phyloP scores from a whole-genome alignment of 2,329 filamentous ascomycete species.

The Apiospora kogelbergensis region DNA sequence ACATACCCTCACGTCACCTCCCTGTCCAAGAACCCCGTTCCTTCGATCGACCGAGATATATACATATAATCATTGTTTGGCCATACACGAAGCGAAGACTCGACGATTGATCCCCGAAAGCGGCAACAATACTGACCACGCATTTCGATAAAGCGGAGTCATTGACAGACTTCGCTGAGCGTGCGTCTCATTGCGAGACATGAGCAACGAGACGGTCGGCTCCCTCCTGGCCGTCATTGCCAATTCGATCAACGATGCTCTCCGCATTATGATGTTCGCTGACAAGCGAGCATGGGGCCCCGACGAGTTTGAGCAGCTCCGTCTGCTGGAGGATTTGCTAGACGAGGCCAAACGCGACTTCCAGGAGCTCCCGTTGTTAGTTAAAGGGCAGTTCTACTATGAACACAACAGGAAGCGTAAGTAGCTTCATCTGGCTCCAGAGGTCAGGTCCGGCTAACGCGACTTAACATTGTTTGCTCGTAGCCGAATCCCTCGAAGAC shows the following conservation, averaged over 20 bases:
- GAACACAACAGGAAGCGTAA: slow-evolving; percentile 55
- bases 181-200: slow-evolving; percentile 21
- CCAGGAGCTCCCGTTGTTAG: slow-evolving; percentile 54
- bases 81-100: not conserved
- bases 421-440: slow-evolving; percentile 22
- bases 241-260: slow-evolving; percentile 49
- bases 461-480: not conserved
- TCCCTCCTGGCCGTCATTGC: slow-evolving; percentile 59
- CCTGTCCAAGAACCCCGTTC: not conserved
- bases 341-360: slow-evolving; percentile 62
- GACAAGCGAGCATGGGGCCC: slow-evolving; percentile 59
- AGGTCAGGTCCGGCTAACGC: not conserved
- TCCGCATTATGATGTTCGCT: slow-evolving; percentile 55
- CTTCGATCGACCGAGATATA: not conserved
- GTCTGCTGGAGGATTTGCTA: slow-evolving; percentile 53
- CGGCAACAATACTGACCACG: not conserved
- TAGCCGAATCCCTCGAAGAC: slow-evolving; percentile 54
- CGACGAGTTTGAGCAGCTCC: slow-evolving; percentile 60
- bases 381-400: slow-evolving; percentile 58
- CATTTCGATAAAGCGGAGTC: slow-evolving; percentile 4
- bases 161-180: not conserved
- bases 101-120: not conserved
- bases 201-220: slow-evolving; percentile 54
- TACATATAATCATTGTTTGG: not conserved
- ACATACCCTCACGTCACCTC: not conserved